Evolutionary conservation across 2,329 filamentous ascomycete species (phyloP), one percentile per base, ranked within the genome.

Genomic region (Scedosporium aurantiacum): DNA sequence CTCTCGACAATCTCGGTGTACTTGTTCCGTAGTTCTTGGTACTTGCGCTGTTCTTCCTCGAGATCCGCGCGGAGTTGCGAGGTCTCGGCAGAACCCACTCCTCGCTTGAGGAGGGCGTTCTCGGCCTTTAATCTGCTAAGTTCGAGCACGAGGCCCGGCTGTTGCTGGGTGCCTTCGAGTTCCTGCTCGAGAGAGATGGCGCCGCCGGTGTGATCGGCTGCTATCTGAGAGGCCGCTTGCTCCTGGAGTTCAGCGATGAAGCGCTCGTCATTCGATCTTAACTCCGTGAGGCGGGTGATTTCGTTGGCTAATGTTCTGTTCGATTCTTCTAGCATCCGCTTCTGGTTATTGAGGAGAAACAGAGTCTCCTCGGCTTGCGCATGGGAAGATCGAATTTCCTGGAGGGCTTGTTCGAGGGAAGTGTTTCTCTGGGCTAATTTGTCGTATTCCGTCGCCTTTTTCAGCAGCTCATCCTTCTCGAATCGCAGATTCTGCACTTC

Each of bases 241-340:
- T 87, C 83, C 67, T 86, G 81, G 18, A 87, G 76, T 47, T 86
- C 82, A 60, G 75, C 76, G 61, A 85, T 81, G 58, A 80, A 78
- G 58, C 75, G 76, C 67, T 85, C 82, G 66, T 82, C 78, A 43
- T 77, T 73, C 66, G 69, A 73, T 64, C 76, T 73, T 64, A 80
- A 78, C 55, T 77, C 75, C 50, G 77, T 74, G 16, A 80, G 67
- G n/a, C 77, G 73, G 58, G 73, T 68, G 18, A 82, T 76, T 65
- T 82, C 78, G 47, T 77, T 73, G 63, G 79, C 75, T 4, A 80
- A 69, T 6, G 71, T 67, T n/a, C 72, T 65, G 37, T 79, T 69
- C 57, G 81, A 77, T 57, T 75, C 75, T 62, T 80, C 71, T 27
- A 81, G 68, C 65, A 74, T 73, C 62, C 74, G 75, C 69, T 77